A percentile compares a stretch with the other conserved stretches of the same genome.
Evolutionary conservation across 1,284 basidiomycete species (phyloP).

Genomic region (Rhodotorula sp.): DNA sequence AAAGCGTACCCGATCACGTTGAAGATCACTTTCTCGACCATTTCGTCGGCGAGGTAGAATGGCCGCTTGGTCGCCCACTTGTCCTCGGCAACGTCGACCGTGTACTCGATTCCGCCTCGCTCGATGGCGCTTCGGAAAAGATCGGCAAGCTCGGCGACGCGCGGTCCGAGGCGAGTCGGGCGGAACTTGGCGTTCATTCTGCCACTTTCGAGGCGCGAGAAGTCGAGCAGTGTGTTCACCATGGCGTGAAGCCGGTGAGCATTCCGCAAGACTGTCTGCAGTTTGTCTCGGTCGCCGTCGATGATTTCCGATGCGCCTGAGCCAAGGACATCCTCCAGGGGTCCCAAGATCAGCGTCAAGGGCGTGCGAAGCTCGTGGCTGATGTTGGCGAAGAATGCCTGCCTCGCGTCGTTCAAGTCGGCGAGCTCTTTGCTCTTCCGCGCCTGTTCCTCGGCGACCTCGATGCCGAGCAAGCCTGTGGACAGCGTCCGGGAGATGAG

Average conservation of each 20-base stretch:
- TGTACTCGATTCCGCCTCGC: constrained; percentile 47
- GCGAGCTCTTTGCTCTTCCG: constrained; percentile 51
- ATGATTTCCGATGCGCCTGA: constrained; percentile 33
- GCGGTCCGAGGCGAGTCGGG: constrained; percentile 46
- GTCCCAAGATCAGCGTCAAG: constrained; percentile 49
- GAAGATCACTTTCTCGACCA: constrained; percentile 52
- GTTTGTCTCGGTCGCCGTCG: constrained; percentile 47
- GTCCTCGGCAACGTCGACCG: constrained; percentile 48
- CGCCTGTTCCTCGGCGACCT: constrained; percentile 49
- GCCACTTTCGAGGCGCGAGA: constrained; percentile 39
- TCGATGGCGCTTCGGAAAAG: constrained; percentile 50
- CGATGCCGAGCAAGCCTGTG: constrained; percentile 34
- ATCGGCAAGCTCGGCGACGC: constrained; percentile 51
- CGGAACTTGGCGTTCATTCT: constrained; percentile 49
- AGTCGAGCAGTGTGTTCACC: constrained; percentile 43
- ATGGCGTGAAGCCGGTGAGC: constrained; percentile 22
- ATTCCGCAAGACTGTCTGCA: constrained; percentile 36
- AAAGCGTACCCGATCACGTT: constrained; percentile 3
- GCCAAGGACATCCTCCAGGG: constrained; percentile 41
- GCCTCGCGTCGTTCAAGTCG: constrained; percentile 51
- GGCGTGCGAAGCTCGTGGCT: constrained; percentile 46
- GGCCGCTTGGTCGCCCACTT: constrained; percentile 36
- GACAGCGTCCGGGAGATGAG: constrained; percentile 29
- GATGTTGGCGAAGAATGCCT: constrained; percentile 31
- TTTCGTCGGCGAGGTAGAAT: constrained; percentile 50